Evolutionary conservation across 1,284 basidiomycete genomes (phyloP).

Genomic region (Rhodofomes roseus): DNA sequence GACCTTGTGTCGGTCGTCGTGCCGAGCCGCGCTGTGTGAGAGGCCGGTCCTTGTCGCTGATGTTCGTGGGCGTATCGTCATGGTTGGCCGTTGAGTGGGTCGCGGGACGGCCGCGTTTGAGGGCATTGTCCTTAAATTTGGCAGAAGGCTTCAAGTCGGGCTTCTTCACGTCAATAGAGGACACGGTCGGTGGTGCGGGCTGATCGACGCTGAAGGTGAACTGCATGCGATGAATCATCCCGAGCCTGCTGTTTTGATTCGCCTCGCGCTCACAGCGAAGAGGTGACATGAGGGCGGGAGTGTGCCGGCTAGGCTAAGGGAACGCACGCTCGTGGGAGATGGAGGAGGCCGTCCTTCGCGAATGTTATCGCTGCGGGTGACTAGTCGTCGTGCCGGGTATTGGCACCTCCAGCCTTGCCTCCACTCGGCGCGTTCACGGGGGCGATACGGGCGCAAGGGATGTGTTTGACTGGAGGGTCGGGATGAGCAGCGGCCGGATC

Average conservation of each 20-base stretch:
- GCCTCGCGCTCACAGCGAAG: slow-evolving; percentile 72
- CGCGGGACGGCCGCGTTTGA: slow-evolving; percentile 35
- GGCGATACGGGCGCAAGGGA: too few species aligned
- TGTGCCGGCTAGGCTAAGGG: too few species aligned
- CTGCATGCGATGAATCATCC: slow-evolving; percentile 78
- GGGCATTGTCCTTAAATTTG: slow-evolving; percentile 54
- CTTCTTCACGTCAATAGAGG: slow-evolving; percentile 49
- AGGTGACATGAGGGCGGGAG: too few species aligned
- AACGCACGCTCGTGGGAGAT: too few species aligned
- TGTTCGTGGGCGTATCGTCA: slow-evolving; percentile 7
- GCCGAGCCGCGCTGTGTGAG: slow-evolving; percentile 36
- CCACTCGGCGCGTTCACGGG: too few species aligned
- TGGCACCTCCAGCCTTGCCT: too few species aligned
- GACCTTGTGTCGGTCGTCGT: too few species aligned
- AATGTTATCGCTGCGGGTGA: too few species aligned
- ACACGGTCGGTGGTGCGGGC: slow-evolving; percentile 44
- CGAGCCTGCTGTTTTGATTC: slow-evolving; percentile 55
- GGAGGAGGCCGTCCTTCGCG: too few species aligned
- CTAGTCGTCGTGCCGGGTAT: too few species aligned
- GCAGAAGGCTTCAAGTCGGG: slow-evolving; percentile 65
- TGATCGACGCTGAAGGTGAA: slow-evolving; percentile 81
- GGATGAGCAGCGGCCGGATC: too few species aligned
- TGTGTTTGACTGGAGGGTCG: too few species aligned
- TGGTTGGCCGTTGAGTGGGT: slow-evolving; percentile 31
- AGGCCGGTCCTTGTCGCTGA: slow-evolving; percentile 31